A percentile compares a stretch with the other conserved stretches of the same genome.
These are phyloP conservation scores for Colletotrichum chlorophyti DNA, from an alignment of 2,329 filamentous ascomycete genomes.

Conservation along the genomic window DNA sequence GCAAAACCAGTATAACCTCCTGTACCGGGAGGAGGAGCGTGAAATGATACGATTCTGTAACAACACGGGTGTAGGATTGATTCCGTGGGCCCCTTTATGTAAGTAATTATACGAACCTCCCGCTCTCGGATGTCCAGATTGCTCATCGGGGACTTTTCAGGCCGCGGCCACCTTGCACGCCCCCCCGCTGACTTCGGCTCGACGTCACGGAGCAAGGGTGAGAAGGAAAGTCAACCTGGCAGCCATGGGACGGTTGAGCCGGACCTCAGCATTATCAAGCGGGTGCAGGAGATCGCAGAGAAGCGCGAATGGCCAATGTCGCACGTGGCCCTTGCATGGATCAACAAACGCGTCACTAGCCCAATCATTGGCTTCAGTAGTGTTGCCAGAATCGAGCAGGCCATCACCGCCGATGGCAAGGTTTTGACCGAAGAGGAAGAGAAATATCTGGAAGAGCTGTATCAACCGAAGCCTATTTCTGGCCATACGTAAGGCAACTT, in stretches of 20 bases:
- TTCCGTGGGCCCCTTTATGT: constrained; percentile 37
- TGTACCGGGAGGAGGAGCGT: constrained; percentile 64
- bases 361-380: constrained; percentile 70
- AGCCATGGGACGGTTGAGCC: constrained; percentile 40
- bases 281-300: constrained; percentile 60
- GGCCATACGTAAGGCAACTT: constrained; percentile 7
- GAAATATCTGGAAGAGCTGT: constrained; percentile 67
- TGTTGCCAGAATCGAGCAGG: constrained; percentile 66
- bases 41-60: constrained; percentile 51
- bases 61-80: constrained; percentile 48
- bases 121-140: not conserved
- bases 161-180: constrained; percentile 38
- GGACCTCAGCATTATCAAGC: constrained; percentile 40
- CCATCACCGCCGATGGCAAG: constrained; percentile 52
- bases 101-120: not conserved
- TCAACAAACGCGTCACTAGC: constrained; percentile 56
- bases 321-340: constrained; percentile 70
- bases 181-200: constrained; percentile 31
- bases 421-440: constrained; percentile 64
- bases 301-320: constrained; percentile 67
- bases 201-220: constrained; percentile 36
- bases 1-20: constrained; percentile 62
- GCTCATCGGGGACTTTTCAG: not conserved
- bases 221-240: constrained; percentile 39
- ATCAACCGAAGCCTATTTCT: constrained; percentile 56